phyloP scores from a whole-genome alignment of 179 eudicot species.

The Nepenthes alata region DNA sequence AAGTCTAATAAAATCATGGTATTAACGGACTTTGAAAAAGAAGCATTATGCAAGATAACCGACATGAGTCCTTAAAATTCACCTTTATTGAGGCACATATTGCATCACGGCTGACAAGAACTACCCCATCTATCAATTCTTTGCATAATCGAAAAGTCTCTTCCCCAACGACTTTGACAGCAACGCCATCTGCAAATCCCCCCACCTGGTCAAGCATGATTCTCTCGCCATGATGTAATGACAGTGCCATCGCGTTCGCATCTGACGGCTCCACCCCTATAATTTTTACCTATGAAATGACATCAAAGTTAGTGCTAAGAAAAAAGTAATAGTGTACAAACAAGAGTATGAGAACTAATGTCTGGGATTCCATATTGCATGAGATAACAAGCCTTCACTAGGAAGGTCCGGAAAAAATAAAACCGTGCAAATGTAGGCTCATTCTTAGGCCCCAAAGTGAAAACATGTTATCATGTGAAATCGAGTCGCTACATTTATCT shows the following conservation, averaged over 20 bases:
- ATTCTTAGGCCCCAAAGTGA: no score
- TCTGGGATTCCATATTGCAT: no score
- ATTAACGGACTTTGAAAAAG: background rate
- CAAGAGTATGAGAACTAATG: no score
- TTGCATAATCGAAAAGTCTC: conserved; percentile 79
- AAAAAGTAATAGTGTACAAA: background rate
- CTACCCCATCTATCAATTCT: conserved; percentile 84
- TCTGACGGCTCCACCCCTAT: conserved; percentile 94
- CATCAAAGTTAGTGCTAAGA: background rate
- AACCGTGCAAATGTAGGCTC: no score
- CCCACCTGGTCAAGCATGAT: conserved; percentile 84
- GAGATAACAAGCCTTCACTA: no score
- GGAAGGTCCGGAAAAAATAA: no score
- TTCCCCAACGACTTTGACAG: conserved; percentile 92
- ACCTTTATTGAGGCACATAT: conserved; percentile 99
- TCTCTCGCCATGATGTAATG: conserved; percentile 76
- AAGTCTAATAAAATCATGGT: background rate
- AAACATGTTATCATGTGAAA: no score
- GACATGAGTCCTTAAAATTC: conserved; percentile 3
- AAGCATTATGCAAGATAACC: background rate
- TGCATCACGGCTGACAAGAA: conserved; percentile 96
- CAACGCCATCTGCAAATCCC: conserved; percentile 98
- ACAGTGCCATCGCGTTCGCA: conserved; percentile 97
- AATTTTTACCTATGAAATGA: conserved; percentile 45
- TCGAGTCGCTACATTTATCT: no score